Evolutionary conservation across 345 rosid species (phyloP).

Genomic region (Pugionium dolabratum): DNA sequence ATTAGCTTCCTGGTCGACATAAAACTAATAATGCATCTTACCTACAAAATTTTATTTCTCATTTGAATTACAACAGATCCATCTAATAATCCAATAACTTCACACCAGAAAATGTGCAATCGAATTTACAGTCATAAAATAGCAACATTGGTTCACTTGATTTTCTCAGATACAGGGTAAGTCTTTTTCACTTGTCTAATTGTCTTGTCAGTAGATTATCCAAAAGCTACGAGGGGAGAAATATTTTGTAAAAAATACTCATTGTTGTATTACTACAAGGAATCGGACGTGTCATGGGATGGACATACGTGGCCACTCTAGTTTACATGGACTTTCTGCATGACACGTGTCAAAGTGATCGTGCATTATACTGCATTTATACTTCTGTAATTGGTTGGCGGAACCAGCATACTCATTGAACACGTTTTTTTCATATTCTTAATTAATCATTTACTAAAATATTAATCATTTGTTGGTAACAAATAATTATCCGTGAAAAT

Average conservation of each 20-base stretch:
- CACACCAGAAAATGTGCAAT: too few species aligned
- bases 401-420: slow-evolving; percentile 30
- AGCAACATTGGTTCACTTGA: too few species aligned
- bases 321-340: slow-evolving; percentile 3
- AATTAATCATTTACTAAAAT: neutral
- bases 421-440: slow-evolving; percentile 16
- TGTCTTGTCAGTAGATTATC: too few species aligned
- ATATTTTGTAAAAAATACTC: neutral
- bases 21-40: too few species aligned
- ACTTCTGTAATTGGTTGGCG: slow-evolving; percentile 10
- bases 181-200: too few species aligned
- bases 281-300: slow-evolving; percentile 23
- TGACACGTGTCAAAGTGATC: slow-evolving; percentile 28
- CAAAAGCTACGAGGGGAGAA: too few species aligned
- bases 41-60: too few species aligned
- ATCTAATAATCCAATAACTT: too few species aligned
- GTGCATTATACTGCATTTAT: slow-evolving; percentile 26
- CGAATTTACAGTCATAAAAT: too few species aligned
- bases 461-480: neutral
- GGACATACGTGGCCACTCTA: slow-evolving; percentile 16
- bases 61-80: too few species aligned
- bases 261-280: neutral
- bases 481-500: neutral
- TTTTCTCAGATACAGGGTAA: too few species aligned
- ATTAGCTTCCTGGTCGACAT: too few species aligned